A percentile compares a stretch with the other conserved stretches of the same genome.
Evolutionary conservation across 768 basidiomycete species (phyloP).

Genomic region (Pisolithus sp.): DNA sequence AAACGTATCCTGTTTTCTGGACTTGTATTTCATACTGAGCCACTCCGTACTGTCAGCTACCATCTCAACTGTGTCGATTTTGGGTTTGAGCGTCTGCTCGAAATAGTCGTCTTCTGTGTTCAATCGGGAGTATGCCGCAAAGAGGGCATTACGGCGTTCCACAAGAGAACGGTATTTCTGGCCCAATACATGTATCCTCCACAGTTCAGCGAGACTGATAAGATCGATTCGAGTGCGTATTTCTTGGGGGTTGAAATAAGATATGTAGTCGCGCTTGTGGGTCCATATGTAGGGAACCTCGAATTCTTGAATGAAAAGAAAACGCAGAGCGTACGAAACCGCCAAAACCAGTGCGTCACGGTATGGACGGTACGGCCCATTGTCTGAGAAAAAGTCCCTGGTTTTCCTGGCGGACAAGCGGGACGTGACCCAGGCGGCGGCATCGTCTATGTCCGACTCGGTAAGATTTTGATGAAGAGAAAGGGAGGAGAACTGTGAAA

Average conservation of each 20-base stretch:
- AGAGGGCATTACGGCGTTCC: constrained; percentile 62
- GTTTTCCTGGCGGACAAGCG: constrained; percentile 68
- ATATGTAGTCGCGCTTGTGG: constrained; percentile 88
- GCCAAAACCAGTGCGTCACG: constrained; percentile 68
- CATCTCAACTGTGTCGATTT: constrained; percentile 77
- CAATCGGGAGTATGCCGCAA: constrained; percentile 60
- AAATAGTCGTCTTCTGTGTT: constrained; percentile 71
- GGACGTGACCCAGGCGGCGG: constrained; percentile 83
- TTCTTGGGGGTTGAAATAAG: constrained; percentile 67
- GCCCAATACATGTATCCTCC: constrained; percentile 87
- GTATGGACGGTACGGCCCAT: constrained; percentile 54
- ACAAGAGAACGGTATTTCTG: constrained; percentile 84
- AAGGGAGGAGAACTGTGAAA: constrained; percentile 60
- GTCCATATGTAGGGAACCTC: constrained; percentile 96
- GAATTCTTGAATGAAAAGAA: constrained; percentile 79
- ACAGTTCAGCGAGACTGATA: constrained; percentile 73
- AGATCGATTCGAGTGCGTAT: constrained; percentile 61
- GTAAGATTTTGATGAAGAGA: constrained; percentile 58
- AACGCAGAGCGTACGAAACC: constrained; percentile 71
- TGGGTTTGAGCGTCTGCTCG: constrained; percentile 57
- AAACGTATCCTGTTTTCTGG: constrained; percentile 54
- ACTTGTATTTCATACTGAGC: constrained; percentile 80
- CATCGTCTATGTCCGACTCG: constrained; percentile 68
- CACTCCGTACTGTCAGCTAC: constrained; percentile 90
- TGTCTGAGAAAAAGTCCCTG: constrained; percentile 63